These are phyloP conservation scores for Kodamaea kaohsiungensis DNA, from an alignment of 805 yeast genomes.

Conservation along the genomic window DNA sequence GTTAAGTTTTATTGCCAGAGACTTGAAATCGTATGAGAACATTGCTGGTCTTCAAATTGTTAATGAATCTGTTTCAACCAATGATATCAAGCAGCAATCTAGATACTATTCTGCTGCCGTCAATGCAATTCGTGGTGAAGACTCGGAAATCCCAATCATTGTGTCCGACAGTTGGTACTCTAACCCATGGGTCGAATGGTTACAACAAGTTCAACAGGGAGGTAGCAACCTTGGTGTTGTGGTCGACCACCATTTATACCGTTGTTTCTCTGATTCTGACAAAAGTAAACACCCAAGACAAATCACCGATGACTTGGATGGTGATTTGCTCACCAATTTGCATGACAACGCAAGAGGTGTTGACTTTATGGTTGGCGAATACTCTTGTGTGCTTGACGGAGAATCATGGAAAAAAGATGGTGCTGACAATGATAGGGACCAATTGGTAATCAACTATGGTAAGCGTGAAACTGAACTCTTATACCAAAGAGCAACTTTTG, in stretches of 20 bases:
- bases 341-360: slow-evolving; percentile 46
- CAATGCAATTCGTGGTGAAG: slow-evolving; percentile 55
- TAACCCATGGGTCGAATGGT: slow-evolving; percentile 71
- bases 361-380: slow-evolving; percentile 86
- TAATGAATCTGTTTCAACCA: slow-evolving; percentile 73
- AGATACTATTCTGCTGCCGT: slow-evolving; percentile 69
- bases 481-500: slow-evolving; percentile 57
- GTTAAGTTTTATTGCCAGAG: slow-evolving; percentile 61
- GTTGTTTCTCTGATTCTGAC: slow-evolving; percentile 82
- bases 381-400: slow-evolving; percentile 82
- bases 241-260: slow-evolving; percentile 81
- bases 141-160: slow-evolving; percentile 62
- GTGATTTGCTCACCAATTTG: slow-evolving; percentile 50
- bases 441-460: slow-evolving; percentile 64
- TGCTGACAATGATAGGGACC: slow-evolving; percentile 44
- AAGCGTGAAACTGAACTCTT: slow-evolving; percentile 51
- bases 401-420: slow-evolving; percentile 64
- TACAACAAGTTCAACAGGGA: slow-evolving; percentile 43
- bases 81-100: slow-evolving; percentile 51
- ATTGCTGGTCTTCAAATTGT: slow-evolving; percentile 82
- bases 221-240: slow-evolving; percentile 58
- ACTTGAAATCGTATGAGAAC: slow-evolving; percentile 59
- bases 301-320: slow-evolving; percentile 57
- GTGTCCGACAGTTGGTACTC: slow-evolving; percentile 97
- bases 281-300: slow-evolving; percentile 62